Percentiles rank a stretch among this genome's conserved stretches.
phyloP scores from a whole-genome alignment of 192 early-diverging fungal genomes.

The Podila epicladia region DNA sequence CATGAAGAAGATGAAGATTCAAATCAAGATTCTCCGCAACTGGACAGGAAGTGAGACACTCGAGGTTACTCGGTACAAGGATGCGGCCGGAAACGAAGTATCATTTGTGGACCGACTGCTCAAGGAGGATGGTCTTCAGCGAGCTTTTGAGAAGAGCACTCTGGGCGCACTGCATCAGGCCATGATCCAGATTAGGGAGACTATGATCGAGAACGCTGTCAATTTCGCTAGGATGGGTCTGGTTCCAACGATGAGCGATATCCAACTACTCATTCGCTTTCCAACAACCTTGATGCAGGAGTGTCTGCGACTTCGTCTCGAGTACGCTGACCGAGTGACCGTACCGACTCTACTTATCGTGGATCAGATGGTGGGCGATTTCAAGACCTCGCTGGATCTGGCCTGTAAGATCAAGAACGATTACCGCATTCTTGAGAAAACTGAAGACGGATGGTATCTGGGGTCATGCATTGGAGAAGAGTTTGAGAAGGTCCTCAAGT shows the following conservation, averaged over 20 bases:
- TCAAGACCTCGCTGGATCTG: slow-evolving; percentile 72
- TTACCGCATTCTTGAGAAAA: slow-evolving; percentile 69
- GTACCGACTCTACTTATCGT: slow-evolving; percentile 69
- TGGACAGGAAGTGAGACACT: slow-evolving; percentile 85
- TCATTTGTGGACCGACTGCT: slow-evolving; percentile 89
- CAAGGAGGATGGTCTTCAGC: slow-evolving; percentile 82
- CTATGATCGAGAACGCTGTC: slow-evolving; percentile 73
- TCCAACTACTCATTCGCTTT: slow-evolving; percentile 79
- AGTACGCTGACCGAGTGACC: slow-evolving; percentile 67
- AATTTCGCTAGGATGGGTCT: slow-evolving; percentile 78
- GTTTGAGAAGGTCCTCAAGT: slow-evolving; percentile 77
- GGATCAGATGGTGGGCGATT: slow-evolving; percentile 85
- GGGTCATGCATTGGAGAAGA: slow-evolving; percentile 68
- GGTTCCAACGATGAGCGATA: slow-evolving; percentile 69
- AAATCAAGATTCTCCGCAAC: slow-evolving; percentile 78
- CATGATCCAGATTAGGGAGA: slow-evolving; percentile 69
- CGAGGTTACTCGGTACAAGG: slow-evolving; percentile 64
- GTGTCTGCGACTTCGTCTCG: slow-evolving; percentile 78
- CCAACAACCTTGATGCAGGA: slow-evolving; percentile 86
- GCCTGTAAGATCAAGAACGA: slow-evolving; percentile 79
- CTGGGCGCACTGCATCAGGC: slow-evolving; percentile 69
- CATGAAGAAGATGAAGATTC: slow-evolving; percentile 73
- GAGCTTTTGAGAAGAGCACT: slow-evolving; percentile 78
- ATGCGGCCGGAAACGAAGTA: slow-evolving; percentile 60
- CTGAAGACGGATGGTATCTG: slow-evolving; percentile 75